These are phyloP conservation scores for Rubia tinctorum DNA, from an alignment of 305 asterid species.

Conservation along the genomic window DNA sequence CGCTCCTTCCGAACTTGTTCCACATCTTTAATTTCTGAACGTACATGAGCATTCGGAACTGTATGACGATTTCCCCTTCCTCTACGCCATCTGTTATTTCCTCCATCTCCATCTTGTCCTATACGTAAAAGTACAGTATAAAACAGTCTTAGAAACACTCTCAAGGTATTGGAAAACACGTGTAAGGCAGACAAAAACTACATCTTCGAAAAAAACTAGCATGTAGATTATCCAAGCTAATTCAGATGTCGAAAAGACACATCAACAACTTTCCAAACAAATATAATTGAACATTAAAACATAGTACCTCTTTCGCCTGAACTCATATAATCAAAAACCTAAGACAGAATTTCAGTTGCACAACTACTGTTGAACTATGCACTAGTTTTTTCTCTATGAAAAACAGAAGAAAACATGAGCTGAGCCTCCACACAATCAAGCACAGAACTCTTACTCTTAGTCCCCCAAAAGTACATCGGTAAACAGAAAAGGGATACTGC, in stretches of 20 bases:
- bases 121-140: constrained; percentile 5
- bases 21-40: constrained; percentile 68
- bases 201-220: neutral
- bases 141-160: neutral
- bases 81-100: constrained; percentile 50
- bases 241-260: neutral
- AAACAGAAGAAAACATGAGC: neutral
- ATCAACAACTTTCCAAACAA: neutral
- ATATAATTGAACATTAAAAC: neutral
- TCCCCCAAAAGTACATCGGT: neutral
- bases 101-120: constrained; percentile 51
- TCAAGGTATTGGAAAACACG: neutral
- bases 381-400: no score
- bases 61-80: constrained; percentile 44
- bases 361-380: neutral
- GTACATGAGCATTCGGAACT: constrained; percentile 76
- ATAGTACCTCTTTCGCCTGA: neutral
- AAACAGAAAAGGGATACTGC: neutral
- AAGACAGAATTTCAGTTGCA: neutral
- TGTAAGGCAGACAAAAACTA: neutral
- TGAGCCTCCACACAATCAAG: neutral
- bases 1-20: constrained; percentile 85
- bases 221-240: neutral
- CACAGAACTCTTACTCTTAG: neutral
- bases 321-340: neutral